Evolutionary conservation across 2,329 filamentous ascomycete species (phyloP).

Genomic region (Macrophomina phaseolina): DNA sequence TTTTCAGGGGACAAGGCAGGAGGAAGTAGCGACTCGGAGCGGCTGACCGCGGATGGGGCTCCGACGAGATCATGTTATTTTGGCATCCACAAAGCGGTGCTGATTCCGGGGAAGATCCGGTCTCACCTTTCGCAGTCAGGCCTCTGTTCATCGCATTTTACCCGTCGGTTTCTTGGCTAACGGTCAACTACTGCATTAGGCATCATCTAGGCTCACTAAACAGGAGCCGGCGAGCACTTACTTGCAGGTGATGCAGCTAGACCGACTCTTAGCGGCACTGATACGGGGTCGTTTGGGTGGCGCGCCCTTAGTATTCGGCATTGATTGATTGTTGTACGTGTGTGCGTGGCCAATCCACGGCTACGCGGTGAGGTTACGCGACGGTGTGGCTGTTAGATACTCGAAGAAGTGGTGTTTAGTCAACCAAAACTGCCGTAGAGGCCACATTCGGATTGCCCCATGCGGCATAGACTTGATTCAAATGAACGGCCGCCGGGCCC

Average conservation of each 20-base stretch:
- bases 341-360: neutral
- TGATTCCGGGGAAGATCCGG: neutral
- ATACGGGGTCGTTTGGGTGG: slow-evolving; percentile 6
- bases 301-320: neutral
- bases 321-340: neutral
- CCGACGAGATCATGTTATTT: neutral
- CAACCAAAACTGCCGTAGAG: neutral
- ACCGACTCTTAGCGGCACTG: slow-evolving; percentile 11
- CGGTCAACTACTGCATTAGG: slow-evolving; percentile 3
- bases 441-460: neutral
- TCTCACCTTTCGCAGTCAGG: slow-evolving; percentile 47
- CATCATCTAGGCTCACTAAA: neutral
- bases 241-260: slow-evolving; percentile 26
- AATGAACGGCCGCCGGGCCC: neutral
- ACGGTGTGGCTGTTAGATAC: slow-evolving; percentile 1
- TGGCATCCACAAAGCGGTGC: neutral
- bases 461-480: neutral
- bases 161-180: slow-evolving; percentile 34
- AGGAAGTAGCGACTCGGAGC: neutral
- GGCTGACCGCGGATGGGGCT: neutral
- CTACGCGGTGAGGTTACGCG: neutral
- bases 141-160: slow-evolving; percentile 46
- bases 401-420: slow-evolving; percentile 3
- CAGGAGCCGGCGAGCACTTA: neutral
- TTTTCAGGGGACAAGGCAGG: neutral